Evolutionary conservation across 495 filamentous ascomycete genomes (phyloP), one percentile per base, ranked within the genome.

Genomic region (Podospora bellae-mahoneyi): DNA sequence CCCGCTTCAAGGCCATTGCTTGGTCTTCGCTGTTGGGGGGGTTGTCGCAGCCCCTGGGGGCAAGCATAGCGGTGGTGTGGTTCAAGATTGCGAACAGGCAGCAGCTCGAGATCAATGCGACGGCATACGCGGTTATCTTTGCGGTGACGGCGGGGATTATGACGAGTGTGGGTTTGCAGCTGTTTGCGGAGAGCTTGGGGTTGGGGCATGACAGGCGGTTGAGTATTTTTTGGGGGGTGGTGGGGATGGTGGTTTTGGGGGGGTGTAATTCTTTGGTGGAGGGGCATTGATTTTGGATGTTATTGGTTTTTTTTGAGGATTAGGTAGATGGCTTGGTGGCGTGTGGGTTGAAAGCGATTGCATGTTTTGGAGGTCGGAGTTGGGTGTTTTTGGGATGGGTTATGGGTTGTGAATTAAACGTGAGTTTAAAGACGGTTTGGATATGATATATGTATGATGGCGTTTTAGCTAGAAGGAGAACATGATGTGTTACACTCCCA

Each of bases 91-190:
- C 87, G 6, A 77, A 82, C 4, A 78, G 80, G 13, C 78, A 75
- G 4, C 73, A 90, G 10, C 79, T 86, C 3, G 79, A 75, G 4
- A 84, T 88, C 0, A 86, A 89, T 16, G 87, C 87, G 75, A 90
- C 83, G 6, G 90, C 92, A 0, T 98, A 99, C 76, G 95, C 92
- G 2, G 86, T 87, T 55, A 88, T 98, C 81, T 98, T 99, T 78
- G 92, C 94, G 20, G 83, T 88, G 20, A 97, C 93, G 0, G 90
- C 94, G 0, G 95, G 95, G 1, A 94, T 99, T 67, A 98, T 99
- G 95, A 89, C 91, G 32, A 93, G 88, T 66, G 95, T 99, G 32
- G 93, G 90, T 5, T 77, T 99, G 74, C 91, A 95, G 79, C 81
- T 99, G 2, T 97, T 97, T 75, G 88, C 88, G 15, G 93, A 99